Percentiles rank a stretch among this genome's conserved stretches.
phyloP scores from a whole-genome alignment of 371 early-diverging fungal genomes.

The Mortierella sp. region DNA sequence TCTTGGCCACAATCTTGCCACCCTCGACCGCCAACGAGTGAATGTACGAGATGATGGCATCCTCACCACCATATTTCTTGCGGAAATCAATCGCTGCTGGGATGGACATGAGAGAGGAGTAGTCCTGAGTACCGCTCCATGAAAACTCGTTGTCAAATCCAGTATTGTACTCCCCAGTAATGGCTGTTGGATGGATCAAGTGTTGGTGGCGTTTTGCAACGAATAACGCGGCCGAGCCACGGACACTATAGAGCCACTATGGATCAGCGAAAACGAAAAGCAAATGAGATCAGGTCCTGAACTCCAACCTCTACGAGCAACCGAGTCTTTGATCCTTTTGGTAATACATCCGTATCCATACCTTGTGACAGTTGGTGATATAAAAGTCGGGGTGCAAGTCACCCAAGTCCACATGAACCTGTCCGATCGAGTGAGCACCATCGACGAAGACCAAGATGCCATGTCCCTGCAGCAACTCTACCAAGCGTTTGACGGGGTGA shows the following conservation, averaged over 20 bases:
- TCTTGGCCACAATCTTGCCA: slow-evolving; percentile 65
- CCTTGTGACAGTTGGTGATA: slow-evolving; percentile 72
- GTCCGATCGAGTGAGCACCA: slow-evolving; percentile 80
- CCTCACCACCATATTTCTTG: slow-evolving; percentile 55
- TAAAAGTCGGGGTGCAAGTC: slow-evolving; percentile 73
- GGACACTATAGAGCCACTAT: slow-evolving; percentile 75
- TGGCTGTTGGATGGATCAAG: slow-evolving; percentile 61
- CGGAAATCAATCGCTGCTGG: slow-evolving; percentile 62
- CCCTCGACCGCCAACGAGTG: slow-evolving; percentile 67
- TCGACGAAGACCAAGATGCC: slow-evolving; percentile 72
- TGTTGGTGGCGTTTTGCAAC: slow-evolving; percentile 63
- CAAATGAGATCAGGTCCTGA: background rate
- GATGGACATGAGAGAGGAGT: slow-evolving; percentile 60
- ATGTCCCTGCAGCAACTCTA: slow-evolving; percentile 58
- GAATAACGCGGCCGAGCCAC: slow-evolving; percentile 71
- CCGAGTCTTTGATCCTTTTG: too few relatives aligned
- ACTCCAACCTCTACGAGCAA: too few relatives aligned
- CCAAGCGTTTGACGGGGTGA: slow-evolving; percentile 70
- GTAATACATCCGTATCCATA: too few relatives aligned
- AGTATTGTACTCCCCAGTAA: slow-evolving; percentile 54
- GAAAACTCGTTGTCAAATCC: slow-evolving; percentile 57
- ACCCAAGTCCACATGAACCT: slow-evolving; percentile 68
- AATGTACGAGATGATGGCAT: slow-evolving; percentile 64
- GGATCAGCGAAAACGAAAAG: background rate
- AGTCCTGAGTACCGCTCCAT: slow-evolving; percentile 63